Evolutionary conservation across 192 early-diverging fungal species (phyloP), one percentile per base, ranked within the genome.

Genomic region (Coemansia sp.): DNA sequence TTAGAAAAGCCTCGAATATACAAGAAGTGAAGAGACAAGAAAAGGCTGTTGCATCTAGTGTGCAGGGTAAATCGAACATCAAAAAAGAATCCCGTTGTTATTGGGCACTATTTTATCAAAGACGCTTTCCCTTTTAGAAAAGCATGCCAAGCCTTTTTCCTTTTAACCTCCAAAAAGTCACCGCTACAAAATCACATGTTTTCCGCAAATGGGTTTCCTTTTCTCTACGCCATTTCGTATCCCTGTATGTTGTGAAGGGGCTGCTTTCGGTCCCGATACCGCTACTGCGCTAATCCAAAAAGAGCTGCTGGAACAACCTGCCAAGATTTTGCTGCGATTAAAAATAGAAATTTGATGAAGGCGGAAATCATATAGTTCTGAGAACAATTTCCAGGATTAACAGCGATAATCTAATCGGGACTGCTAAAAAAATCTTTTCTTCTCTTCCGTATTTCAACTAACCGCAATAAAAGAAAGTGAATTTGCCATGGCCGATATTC

Each of bases 401-500:
- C 6, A 35, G 33, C 33, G 33, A 35, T 14, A 16, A 50, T 50
- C 33, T 50, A 16, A 50, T 50, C 30, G 8, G 31, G 48, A 50
- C 48, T 30, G 48, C 48, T 30, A 50, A 50, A 49, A 14, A 12
- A 14, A 6, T 14, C 6, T 9, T 50, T 30, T 50, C 5, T 35
- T 33, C 13, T 6, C 9, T 13, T 14, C 11, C 30, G 31, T 35
- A 50, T 8, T 50, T 50, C 15, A 23, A 18, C 47, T 31, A 16
- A 7, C 18, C n/a, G n/a, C n/a, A n/a, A n/a, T 4, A 26, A 26
- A 33, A 23, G n/a, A 48, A 15, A 28, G 23, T 30, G 28, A 10
- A 30, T 21, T 38, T 21, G 37, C 28, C 21, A 77, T 77, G 73
- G 43, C 40, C 1, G 73, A 69, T 20, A 66, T 63, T 16, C 59